Conservation (phyloP, 192 early-diverging fungal genomes). For the Haplosporangium gracile region DNA sequence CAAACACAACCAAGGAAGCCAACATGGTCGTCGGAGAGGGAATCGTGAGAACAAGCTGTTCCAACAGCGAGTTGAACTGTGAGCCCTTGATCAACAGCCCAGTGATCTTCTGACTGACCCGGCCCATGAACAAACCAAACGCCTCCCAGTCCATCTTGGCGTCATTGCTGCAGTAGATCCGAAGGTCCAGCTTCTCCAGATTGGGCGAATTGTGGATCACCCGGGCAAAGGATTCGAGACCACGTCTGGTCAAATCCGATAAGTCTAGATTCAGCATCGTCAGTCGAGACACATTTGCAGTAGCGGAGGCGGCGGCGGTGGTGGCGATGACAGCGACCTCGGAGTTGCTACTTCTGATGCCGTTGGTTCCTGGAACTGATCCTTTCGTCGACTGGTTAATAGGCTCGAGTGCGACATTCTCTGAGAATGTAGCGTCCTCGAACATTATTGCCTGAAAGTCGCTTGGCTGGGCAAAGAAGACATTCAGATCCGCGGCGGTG, state of each 20-base stretch:
- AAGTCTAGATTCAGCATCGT: background rate
- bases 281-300: background rate
- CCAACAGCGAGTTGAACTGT: conserved; percentile 2
- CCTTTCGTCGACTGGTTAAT: background rate
- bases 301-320: background rate
- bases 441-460: background rate
- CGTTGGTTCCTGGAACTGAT: background rate
- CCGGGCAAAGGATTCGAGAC: background rate
- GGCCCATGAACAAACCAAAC: background rate
- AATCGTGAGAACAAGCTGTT: background rate
- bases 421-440: background rate
- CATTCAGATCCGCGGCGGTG: background rate
- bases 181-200: background rate
- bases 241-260: background rate
- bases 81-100: background rate
- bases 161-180: background rate
- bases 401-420: background rate
- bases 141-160: background rate
- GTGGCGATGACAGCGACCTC: background rate
- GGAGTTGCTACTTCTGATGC: background rate
- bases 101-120: background rate
- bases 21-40: background rate
- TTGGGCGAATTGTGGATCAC: background rate
- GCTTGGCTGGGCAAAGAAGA: background rate
- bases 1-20: background rate